Conservation (phyloP, 768 basidiomycete species). For the Amanita subjunquillea region DNA sequence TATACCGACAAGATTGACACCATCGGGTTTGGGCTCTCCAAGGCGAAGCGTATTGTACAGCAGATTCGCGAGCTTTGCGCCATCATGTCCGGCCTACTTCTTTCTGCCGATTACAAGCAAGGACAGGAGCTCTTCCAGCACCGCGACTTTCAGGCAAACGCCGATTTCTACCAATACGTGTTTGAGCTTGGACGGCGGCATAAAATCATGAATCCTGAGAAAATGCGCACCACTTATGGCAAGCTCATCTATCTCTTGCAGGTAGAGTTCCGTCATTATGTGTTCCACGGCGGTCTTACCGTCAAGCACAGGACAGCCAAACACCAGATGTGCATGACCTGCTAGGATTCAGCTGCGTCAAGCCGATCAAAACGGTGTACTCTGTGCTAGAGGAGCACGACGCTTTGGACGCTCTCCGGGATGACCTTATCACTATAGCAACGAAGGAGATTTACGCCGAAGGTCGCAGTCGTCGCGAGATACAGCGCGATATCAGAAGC, state of each 20-base stretch:
- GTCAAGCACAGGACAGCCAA: conserved; percentile 63
- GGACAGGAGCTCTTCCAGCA: conserved; percentile 83
- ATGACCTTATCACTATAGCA: conserved; percentile 64
- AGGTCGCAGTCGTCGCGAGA: conserved; percentile 59
- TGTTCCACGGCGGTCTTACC: conserved; percentile 3
- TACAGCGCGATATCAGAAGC: conserved; percentile 74
- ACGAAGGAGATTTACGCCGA: conserved; percentile 80
- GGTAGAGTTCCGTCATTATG: conserved; percentile 26
- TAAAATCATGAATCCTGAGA: conserved; percentile 90
- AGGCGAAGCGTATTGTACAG: conserved; percentile 79
- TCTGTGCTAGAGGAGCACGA: conserved; percentile 51
- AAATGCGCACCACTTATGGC: conserved; percentile 84
- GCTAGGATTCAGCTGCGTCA: conserved; percentile 69
- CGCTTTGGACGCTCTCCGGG: conserved; percentile 62
- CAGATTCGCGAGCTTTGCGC: conserved; percentile 84
- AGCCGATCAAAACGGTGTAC: conserved; percentile 70
- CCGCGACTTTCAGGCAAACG: conserved; percentile 72
- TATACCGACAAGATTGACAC: conserved; percentile 90
- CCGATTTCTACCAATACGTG: conserved; percentile 67
- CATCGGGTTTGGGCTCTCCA: conserved; percentile 64
- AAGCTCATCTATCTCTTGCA: conserved; percentile 79
- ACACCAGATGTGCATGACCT: conserved; percentile 72
- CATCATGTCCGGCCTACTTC: conserved; percentile 74
- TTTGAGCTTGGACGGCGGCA: conserved; percentile 80
- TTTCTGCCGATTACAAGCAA: conserved; percentile 79